Evolutionary conservation across 352 stramenopile species (phyloP).

Genomic region (Globisporangium okanoganense): DNA sequence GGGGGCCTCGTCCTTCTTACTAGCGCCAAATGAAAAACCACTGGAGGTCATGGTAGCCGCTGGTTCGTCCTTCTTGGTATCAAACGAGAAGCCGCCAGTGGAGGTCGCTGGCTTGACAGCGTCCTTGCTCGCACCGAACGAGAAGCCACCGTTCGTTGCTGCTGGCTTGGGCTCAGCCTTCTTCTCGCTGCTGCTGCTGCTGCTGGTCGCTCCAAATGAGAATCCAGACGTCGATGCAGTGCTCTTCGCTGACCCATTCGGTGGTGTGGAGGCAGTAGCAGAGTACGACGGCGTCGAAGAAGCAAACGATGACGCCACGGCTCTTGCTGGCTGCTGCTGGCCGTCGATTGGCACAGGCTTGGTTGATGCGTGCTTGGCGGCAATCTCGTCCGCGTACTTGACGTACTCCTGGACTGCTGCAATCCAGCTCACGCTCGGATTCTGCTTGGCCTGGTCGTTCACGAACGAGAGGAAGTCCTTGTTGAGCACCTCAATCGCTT

Average conservation of each 20-base stretch:
- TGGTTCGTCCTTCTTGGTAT: constrained; percentile 3
- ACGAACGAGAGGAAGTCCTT: constrained; percentile 79
- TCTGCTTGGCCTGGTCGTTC: constrained; percentile 55
- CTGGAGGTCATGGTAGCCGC: constrained; percentile 14
- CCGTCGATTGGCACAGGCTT: constrained; percentile 45
- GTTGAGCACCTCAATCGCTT: constrained; percentile 81
- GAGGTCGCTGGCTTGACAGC: constrained; percentile 17
- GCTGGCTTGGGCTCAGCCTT: constrained; percentile 9
- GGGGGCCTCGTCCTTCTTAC: constrained; percentile 1
- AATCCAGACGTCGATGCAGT: constrained; percentile 16
- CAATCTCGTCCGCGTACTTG: constrained; percentile 59
- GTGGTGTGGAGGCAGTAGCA: neutral
- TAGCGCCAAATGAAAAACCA: constrained; percentile 40
- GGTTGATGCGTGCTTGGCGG: constrained; percentile 51
- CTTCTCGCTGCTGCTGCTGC: constrained; percentile 1
- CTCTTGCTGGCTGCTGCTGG: constrained; percentile 20
- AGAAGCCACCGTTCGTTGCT: constrained; percentile 21
- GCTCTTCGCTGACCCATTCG: constrained; percentile 9
- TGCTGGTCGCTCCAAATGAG: constrained; percentile 12
- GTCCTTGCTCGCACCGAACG: constrained; percentile 26
- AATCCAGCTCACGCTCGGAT: constrained; percentile 66
- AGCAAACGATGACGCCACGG: neutral
- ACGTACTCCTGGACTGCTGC: constrained; percentile 71
- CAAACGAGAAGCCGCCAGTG: constrained; percentile 38
- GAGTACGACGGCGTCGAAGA: constrained; percentile 2